These are phyloP conservation scores for Myxozyma melibiosi DNA, from an alignment of 805 yeast genomes.

Conservation along the genomic window DNA sequence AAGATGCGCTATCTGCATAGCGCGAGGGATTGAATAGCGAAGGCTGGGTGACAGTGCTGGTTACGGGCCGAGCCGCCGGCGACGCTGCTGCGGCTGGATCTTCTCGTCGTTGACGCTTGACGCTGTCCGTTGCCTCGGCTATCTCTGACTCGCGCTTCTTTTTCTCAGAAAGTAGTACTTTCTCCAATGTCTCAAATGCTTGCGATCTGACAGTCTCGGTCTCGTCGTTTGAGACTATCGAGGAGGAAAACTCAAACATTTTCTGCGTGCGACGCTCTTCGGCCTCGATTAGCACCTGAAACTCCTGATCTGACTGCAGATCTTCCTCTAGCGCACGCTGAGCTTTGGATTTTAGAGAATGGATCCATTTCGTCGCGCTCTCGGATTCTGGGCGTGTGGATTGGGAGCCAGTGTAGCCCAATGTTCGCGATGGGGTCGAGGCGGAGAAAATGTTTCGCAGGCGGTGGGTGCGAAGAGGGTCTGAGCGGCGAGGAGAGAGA, in stretches of 20 bases:
- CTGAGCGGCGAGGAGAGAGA: slow-evolving; percentile 14
- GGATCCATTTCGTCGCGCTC: slow-evolving; percentile 15
- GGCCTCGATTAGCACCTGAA: slow-evolving; percentile 15
- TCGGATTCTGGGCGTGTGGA: background rate
- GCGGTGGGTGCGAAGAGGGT: slow-evolving; percentile 2
- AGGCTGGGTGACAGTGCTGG: background rate
- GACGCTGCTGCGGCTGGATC: background rate
- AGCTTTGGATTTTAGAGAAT: slow-evolving; percentile 14
- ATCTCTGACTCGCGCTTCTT: slow-evolving; percentile 15
- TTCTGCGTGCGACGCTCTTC: slow-evolving; percentile 22
- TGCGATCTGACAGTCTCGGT: slow-evolving; percentile 16
- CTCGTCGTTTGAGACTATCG: slow-evolving; percentile 18
- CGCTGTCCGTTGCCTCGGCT: background rate
- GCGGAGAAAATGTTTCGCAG: background rate
- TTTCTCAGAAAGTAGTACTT: slow-evolving; percentile 18
- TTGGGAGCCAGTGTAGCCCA: background rate
- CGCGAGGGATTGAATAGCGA: background rate
- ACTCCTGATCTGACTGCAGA: slow-evolving; percentile 19
- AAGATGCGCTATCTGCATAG: background rate
- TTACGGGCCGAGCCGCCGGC: no score
- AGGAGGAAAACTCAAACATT: slow-evolving; percentile 18
- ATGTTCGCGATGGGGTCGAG: slow-evolving; percentile 16
- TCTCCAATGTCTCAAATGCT: slow-evolving; percentile 24
- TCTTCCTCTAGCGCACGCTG: slow-evolving; percentile 24
- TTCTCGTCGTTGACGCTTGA: slow-evolving; percentile 10